These are phyloP conservation scores for Halophytophthora polymorphica DNA, from an alignment of 352 stramenopile species.

Conservation along the genomic window DNA sequence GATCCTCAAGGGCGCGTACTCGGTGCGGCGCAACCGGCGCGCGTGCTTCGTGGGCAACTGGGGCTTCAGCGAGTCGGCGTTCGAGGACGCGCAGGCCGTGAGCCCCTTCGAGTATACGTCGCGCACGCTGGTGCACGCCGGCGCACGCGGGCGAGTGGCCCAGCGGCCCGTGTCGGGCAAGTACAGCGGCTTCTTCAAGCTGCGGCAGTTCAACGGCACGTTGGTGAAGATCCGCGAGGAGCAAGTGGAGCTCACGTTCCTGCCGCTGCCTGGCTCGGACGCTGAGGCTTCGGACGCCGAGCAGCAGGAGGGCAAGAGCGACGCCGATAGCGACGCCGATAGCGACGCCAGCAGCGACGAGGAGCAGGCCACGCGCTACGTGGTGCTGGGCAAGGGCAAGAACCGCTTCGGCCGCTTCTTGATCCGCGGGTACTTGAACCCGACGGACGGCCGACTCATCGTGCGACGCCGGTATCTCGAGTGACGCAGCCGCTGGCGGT, in stretches of 20 bases:
- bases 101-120: conserved; percentile 75
- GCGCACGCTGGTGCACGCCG: conserved; percentile 27
- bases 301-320: conserved; percentile 19
- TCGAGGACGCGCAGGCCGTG: conserved; percentile 25
- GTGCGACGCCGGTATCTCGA: conserved; percentile 67
- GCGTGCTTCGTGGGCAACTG: conserved; percentile 53
- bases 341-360: conserved; percentile 23
- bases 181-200: conserved; percentile 70
- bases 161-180: conserved; percentile 60
- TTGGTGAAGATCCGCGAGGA: conserved; percentile 58
- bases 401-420: conserved; percentile 71
- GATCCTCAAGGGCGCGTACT: conserved; percentile 57
- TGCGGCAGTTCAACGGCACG: conserved; percentile 64
- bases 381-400: conserved; percentile 62
- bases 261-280: conserved; percentile 34
- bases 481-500: too few species aligned
- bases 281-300: conserved; percentile 14
- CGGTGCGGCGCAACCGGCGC: conserved; percentile 34
- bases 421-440: conserved; percentile 60
- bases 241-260: conserved; percentile 62
- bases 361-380: conserved; percentile 30
- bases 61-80: conserved; percentile 65
- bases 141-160: conserved; percentile 33
- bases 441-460: conserved; percentile 34
- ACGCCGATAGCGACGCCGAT: conserved; percentile 19